Evolutionary conservation across 1,139 yeast genomes (phyloP), one percentile per base, ranked within the genome.

Genomic region (Geotrichum armillariae): DNA sequence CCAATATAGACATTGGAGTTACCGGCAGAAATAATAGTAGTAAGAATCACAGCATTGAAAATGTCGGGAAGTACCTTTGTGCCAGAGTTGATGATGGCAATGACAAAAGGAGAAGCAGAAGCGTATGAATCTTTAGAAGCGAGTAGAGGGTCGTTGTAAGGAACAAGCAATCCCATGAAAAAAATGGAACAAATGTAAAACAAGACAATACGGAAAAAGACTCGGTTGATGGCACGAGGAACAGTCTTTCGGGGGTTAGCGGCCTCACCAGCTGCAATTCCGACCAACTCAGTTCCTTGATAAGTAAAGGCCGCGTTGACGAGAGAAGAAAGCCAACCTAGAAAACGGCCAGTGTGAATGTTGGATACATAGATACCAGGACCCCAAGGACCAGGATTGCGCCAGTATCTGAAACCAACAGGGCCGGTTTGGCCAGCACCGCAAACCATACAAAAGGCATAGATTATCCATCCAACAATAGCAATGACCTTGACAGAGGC

Each of bases 1-100:
- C 90, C 90, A 60, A 85, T 80, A 67, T 86, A 86, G 45, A 86
- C 76, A 64, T 84, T 83, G n/a, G 91, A 83, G 70, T 85, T 86
- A 61, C 85, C 94, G 21, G 94, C 94, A 16, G 91, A 83, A 48
- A 84, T 73, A 57, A 85, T 79, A 23, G 94, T 83, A 33, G 77
- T 62, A 44, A 85, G 68, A 57, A 86, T 82, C 41, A 85, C 85
- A 20, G 87, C 94, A 65, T 85, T 86, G 73, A 86, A 83, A 51
- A 85, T 82, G 60, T 82, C 79, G 14, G 59, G 60, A 68, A 80
- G 67, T 38, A 39, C 43, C 14, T 49, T 35, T 72, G 93, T 86
- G 42, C 93, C 91, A 2, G 87, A 79, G 66, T 83, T 83, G 57
- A 77, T 66, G 46, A 79, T 77, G 29, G 83, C 83, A 56, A 79